phyloP scores from a whole-genome alignment of 495 filamentous ascomycete species.

The Aspergillus bertholletiae region DNA sequence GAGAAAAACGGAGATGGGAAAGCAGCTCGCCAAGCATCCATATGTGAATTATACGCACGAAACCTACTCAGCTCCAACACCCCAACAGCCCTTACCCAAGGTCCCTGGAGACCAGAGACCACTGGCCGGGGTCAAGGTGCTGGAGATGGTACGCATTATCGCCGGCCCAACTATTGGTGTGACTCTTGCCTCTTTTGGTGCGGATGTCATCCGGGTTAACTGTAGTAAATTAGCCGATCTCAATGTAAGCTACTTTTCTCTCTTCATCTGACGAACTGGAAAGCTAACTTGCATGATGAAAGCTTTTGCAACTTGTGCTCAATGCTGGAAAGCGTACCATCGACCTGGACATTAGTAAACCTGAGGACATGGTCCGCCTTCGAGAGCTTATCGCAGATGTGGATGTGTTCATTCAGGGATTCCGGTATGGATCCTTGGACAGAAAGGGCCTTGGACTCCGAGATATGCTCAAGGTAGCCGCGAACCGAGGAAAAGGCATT shows the following conservation, averaged over 20 bases:
- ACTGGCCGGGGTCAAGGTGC: slow-evolving; percentile 55
- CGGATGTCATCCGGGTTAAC: slow-evolving; percentile 59
- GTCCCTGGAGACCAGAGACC: slow-evolving; percentile 27
- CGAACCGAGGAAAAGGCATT: slow-evolving; percentile 47
- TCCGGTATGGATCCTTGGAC: slow-evolving; percentile 48
- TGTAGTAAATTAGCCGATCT: slow-evolving; percentile 50
- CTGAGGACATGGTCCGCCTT: slow-evolving; percentile 39
- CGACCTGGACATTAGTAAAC: slow-evolving; percentile 44
- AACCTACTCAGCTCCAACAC: slow-evolving; percentile 21
- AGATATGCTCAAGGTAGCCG: slow-evolving; percentile 45
- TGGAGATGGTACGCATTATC: slow-evolving; percentile 60
- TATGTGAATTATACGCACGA: slow-evolving; percentile 20
- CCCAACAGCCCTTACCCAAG: slow-evolving; percentile 9
- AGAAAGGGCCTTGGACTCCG: slow-evolving; percentile 48
- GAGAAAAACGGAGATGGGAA: slow-evolving; percentile 30
- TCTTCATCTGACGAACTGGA: background rate
- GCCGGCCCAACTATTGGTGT: slow-evolving; percentile 53
- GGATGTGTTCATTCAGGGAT: slow-evolving; percentile 58
- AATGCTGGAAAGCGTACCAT: slow-evolving; percentile 58
- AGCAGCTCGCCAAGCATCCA: slow-evolving; percentile 19
- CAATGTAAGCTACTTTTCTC: slow-evolving; percentile 17
- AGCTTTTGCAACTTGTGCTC: slow-evolving; percentile 36
- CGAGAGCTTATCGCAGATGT: slow-evolving; percentile 45
- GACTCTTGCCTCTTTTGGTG: slow-evolving; percentile 55
- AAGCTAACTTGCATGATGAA: background rate